phyloP scores from a whole-genome alignment of 495 filamentous ascomycete genomes.

The Neurospora discreta region DNA sequence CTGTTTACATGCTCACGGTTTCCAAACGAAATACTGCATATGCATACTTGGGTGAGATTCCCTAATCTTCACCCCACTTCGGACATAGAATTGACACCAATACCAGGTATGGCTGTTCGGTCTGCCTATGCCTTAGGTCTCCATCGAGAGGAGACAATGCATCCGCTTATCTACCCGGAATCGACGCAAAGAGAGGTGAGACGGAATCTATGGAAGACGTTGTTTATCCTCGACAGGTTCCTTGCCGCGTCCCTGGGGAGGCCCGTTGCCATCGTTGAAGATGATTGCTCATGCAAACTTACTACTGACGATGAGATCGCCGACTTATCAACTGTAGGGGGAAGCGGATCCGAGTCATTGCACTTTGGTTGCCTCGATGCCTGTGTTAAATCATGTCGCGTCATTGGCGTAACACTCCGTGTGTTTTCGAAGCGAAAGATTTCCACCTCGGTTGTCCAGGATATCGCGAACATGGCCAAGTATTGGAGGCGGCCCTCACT shows the following conservation, averaged over 20 bases:
- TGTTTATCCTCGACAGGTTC: conserved; percentile 53
- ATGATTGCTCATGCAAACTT: conserved; percentile 41
- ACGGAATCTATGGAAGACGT: conserved; percentile 47
- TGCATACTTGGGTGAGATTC: conserved; percentile 41
- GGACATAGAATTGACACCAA: not conserved
- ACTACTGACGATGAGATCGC: conserved; percentile 29
- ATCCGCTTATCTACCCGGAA: conserved; percentile 30
- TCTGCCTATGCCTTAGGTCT: conserved; percentile 49
- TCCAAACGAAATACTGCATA: conserved; percentile 50
- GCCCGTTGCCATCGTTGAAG: conserved; percentile 49
- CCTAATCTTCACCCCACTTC: not conserved
- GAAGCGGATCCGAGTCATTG: conserved; percentile 5
- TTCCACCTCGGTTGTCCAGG: conserved; percentile 52
- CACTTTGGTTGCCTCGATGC: conserved; percentile 37
- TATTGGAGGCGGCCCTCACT: conserved; percentile 38
- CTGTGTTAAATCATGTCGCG: conserved; percentile 44
- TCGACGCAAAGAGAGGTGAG: conserved; percentile 32
- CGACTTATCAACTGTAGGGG: conserved; percentile 14
- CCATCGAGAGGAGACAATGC: conserved; percentile 50
- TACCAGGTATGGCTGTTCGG: conserved; percentile 49
- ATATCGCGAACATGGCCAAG: conserved; percentile 49
- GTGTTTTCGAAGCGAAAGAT: conserved; percentile 62
- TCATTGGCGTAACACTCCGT: conserved; percentile 56
- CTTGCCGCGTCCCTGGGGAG: conserved; percentile 47
- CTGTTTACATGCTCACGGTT: conserved; percentile 46